A percentile compares a stretch with the other conserved stretches of the same genome.
These are phyloP conservation scores for Diospyros kaki DNA, from an alignment of 148 eudicot genomes.

Conservation along the genomic window DNA sequence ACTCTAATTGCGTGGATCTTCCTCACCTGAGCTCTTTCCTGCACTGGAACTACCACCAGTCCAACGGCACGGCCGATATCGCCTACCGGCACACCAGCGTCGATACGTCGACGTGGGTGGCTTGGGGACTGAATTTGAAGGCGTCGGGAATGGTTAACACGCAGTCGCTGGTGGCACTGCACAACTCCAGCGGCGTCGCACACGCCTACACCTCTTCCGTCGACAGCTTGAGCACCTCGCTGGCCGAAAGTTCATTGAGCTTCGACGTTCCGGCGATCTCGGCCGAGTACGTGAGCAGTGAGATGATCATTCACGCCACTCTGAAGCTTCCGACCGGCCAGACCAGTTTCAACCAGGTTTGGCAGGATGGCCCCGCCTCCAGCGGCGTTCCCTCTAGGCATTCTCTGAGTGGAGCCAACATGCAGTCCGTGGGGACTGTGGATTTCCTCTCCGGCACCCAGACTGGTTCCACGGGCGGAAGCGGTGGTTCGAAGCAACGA, in stretches of 20 bases:
- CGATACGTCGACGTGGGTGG: constrained; percentile 55
- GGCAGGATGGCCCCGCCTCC: constrained; percentile 67
- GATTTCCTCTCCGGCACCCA: constrained; percentile 43
- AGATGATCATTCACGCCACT: constrained; percentile 67
- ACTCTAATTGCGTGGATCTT: constrained; percentile 36
- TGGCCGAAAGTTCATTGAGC: constrained; percentile 34
- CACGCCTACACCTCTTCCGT: constrained; percentile 53
- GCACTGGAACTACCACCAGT: constrained; percentile 58
- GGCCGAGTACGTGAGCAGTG: constrained; percentile 26
- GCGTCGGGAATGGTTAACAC: constrained; percentile 47
- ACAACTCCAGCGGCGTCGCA: constrained; percentile 31
- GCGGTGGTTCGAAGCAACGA: constrained; percentile 12
- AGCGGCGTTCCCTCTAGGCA: constrained; percentile 26
- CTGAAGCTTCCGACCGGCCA: constrained; percentile 39
- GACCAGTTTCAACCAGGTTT: constrained; percentile 61
- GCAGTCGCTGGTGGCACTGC: constrained; percentile 59
- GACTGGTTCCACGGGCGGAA: constrained; percentile 16
- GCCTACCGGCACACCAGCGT: constrained; percentile 60
- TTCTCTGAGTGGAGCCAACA: constrained; percentile 13
- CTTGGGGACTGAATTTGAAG: constrained; percentile 63
- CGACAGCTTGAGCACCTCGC: neutral
- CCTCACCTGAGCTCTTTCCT: constrained; percentile 44
- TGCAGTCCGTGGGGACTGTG: constrained; percentile 33
- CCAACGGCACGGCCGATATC: constrained; percentile 44
- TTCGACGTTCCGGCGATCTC: constrained; percentile 36